Base-by-base conservation (phyloP, 2,329 filamentous ascomycete genomes). In the Zelopaecilomyces penicillatus region DNA sequence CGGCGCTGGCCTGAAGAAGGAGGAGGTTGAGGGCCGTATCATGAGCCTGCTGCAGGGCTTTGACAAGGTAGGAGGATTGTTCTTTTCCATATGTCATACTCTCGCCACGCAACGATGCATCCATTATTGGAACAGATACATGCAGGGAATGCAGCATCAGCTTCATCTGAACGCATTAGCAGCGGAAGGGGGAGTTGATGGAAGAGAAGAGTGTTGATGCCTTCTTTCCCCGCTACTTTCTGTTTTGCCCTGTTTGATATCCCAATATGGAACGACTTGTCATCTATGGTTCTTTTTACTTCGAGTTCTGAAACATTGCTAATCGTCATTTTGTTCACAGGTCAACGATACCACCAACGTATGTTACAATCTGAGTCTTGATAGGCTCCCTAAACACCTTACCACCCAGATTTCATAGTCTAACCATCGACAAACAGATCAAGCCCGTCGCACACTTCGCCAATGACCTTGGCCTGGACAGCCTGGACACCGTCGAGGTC, bases 401-500 rank as follows among this genome's bases (percentile, higher is more conserved):
- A 19, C 19, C 19, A 30, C 34, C 37, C 38, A 44, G 28, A 38
- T 19, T 19, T 19, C 19, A 19, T 19, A 37, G n/a, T 42, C 39
- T 52, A 35, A 58, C 57, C 41, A 31, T 29, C 38, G 30, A 45
- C 29, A 42, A 47, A 44, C 51, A 97, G 91, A 87, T 98, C 65
- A 87, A 82, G 61, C 71, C 80, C 52, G 76, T 74, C 43, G 84
- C 91, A 48, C 90, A 97, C 79, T 98, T 98, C 73, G 79, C 88
- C 65, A 97, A 96, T 68, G 91, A 98, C 71, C 85, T 98, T 53
- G 93, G 90, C 54, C 76, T 98, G 61, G 93, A 98, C 75, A 94
- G 86, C 72, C 80, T 98, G 68, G 93, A 98, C 69, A 96, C 93
- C 52, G 93, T 98, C 53, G 93, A 98, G 78, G 93, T 98, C 56